Evolutionary conservation across 768 basidiomycete species (phyloP).

Genomic region (Psilocybe sp.): DNA sequence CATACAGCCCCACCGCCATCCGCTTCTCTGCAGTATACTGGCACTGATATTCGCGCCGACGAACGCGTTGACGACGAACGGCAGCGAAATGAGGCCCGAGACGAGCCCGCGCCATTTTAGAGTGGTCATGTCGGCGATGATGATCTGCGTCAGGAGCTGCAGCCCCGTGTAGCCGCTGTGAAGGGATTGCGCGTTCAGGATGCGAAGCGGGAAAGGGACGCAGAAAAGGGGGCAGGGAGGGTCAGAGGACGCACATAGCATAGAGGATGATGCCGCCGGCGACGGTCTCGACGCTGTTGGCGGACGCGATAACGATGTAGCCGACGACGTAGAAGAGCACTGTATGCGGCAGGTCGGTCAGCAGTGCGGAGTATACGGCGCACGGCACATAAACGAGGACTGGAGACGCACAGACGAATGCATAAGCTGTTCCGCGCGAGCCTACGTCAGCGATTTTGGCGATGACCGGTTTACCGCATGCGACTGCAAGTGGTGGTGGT

Average conservation of each 20-base stretch:
- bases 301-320: constrained; percentile 52
- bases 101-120: constrained; percentile 56
- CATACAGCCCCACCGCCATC: constrained; percentile 73
- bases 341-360: constrained; percentile 7
- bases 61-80: constrained; percentile 57
- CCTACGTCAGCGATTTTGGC: constrained; percentile 73
- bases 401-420: constrained; percentile 47
- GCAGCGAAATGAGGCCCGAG: constrained; percentile 28
- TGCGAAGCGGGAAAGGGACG: too few relatives aligned
- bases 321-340: constrained; percentile 62
- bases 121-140: constrained; percentile 61
- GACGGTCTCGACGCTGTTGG: constrained; percentile 40
- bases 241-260: constrained; percentile 41
- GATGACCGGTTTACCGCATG: constrained; percentile 62
- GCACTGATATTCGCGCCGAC: constrained; percentile 63
- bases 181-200: constrained; percentile 9
- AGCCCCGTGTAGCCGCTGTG: constrained; percentile 64
- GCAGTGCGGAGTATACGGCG: too few relatives aligned
- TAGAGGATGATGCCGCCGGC: constrained; percentile 58
- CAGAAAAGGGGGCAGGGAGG: neutral
- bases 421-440: constrained; percentile 64
- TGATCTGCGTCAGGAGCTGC: constrained; percentile 61
- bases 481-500: constrained; percentile 24
- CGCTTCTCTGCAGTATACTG: constrained; percentile 33
- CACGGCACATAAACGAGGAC: too few relatives aligned